phyloP scores from a whole-genome alignment of 78 protist species.

The Thecamonas trahens region DNA sequence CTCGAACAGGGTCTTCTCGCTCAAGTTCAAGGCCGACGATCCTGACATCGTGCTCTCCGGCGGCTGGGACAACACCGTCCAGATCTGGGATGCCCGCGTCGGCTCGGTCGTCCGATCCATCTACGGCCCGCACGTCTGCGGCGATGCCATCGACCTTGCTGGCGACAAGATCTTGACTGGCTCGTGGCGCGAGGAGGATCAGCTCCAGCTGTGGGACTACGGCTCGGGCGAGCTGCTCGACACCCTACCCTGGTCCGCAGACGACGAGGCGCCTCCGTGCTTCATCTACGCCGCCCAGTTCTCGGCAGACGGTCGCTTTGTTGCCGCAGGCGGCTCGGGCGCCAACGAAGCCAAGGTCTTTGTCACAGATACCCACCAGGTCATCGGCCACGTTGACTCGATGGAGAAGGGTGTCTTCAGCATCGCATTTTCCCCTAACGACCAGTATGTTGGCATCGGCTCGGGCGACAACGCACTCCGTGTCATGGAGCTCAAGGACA shows the following conservation, averaged over 20 bases:
- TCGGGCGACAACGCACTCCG: neutral
- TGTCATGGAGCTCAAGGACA: neutral
- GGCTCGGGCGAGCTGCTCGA: neutral
- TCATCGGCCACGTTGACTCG: neutral
- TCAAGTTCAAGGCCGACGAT: slow-evolving; percentile 17
- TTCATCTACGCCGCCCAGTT: slow-evolving; percentile 27
- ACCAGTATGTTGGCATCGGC: neutral
- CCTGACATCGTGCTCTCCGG: slow-evolving; percentile 8
- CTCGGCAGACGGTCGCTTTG: neutral
- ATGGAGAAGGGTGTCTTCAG: neutral
- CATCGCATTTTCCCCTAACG: neutral
- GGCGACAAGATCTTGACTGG: slow-evolving; percentile 20
- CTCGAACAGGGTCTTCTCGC: slow-evolving; percentile 41
- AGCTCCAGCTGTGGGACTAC: slow-evolving; percentile 28
- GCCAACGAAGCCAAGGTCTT: slow-evolving; percentile 17
- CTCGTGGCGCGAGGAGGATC: slow-evolving; percentile 12
- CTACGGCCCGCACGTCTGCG: slow-evolving; percentile 46
- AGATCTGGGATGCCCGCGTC: slow-evolving; percentile 45
- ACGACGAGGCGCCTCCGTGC: neutral
- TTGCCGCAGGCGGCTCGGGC: slow-evolving; percentile 28
- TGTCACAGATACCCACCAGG: too few relatives aligned
- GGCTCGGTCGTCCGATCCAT: slow-evolving; percentile 1
- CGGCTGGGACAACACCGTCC: slow-evolving; percentile 56
- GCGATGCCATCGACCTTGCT: slow-evolving; percentile 26
- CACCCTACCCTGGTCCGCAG: neutral